A percentile compares a stretch with the other conserved stretches of the same genome.
These are phyloP conservation scores for Cladosporium austrohemisphaericum DNA, from an alignment of 2,329 filamentous ascomycete species.

Conservation along the genomic window DNA sequence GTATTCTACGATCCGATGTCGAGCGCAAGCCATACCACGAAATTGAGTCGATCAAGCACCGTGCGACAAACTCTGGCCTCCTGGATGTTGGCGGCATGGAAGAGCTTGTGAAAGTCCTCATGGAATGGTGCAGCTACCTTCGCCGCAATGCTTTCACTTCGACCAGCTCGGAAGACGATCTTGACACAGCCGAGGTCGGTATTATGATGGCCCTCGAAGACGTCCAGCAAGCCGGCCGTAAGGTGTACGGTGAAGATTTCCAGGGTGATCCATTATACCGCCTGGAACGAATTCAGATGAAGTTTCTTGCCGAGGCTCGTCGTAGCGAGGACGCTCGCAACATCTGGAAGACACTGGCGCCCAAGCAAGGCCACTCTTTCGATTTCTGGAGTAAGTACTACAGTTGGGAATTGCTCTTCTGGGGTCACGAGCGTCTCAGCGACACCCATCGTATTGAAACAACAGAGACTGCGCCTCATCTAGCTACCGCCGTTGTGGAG, in stretches of 20 bases:
- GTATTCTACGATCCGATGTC: slow-evolving; percentile 79
- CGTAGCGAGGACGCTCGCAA: slow-evolving; percentile 72
- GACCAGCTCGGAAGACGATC: slow-evolving; percentile 69
- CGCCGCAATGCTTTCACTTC: slow-evolving; percentile 77
- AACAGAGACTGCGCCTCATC: slow-evolving; percentile 59
- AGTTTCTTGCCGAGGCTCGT: slow-evolving; percentile 81
- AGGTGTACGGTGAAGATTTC: slow-evolving; percentile 71
- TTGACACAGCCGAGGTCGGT: slow-evolving; percentile 86
- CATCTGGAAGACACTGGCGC: slow-evolving; percentile 66
- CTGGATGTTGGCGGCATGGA: slow-evolving; percentile 83
- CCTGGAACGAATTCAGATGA: slow-evolving; percentile 86
- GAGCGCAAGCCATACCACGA: slow-evolving; percentile 71
- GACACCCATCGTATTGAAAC: slow-evolving; percentile 50
- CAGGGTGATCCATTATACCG: slow-evolving; percentile 85
- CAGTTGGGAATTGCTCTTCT: slow-evolving; percentile 80
- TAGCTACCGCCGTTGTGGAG: slow-evolving; percentile 72
- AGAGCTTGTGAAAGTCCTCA: slow-evolving; percentile 84
- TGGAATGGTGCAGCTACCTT: slow-evolving; percentile 91
- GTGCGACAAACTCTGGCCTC: slow-evolving; percentile 79
- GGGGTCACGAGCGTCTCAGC: slow-evolving; percentile 54
- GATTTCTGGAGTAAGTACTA: slow-evolving; percentile 96
- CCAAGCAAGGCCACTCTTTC: slow-evolving; percentile 70
- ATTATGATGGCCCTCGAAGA: slow-evolving; percentile 82
- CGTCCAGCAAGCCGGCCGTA: slow-evolving; percentile 71
- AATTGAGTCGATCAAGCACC: slow-evolving; percentile 87